Percentiles rank a stretch among this genome's conserved stretches.
Evolutionary conservation across 352 stramenopile species (phyloP).

Genomic region (Pythium insidiosum): DNA sequence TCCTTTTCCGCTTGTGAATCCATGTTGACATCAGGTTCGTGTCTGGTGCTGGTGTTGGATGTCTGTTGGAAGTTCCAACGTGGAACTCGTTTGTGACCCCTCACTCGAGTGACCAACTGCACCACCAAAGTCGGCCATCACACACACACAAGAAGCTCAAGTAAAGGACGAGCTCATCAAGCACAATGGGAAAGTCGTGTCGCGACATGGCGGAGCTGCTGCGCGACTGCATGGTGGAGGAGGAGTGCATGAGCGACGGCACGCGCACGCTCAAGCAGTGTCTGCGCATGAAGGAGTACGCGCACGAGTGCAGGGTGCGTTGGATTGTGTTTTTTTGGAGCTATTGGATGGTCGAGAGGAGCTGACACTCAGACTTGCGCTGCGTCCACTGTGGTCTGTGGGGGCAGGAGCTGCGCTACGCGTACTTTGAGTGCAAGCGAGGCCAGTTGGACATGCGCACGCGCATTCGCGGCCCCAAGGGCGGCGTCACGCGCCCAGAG

Average conservation of each 20-base stretch:
- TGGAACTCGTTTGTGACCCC: no score
- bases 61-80: no score
- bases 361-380: no score
- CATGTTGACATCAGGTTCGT: no score
- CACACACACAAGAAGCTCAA: neutral
- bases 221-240: conserved; percentile 69
- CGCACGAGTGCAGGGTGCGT: conserved; percentile 62
- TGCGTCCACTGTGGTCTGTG: no score
- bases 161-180: conserved; percentile 7
- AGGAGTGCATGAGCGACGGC: conserved; percentile 75
- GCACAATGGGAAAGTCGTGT: conserved; percentile 84
- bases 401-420: conserved; percentile 63
- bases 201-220: conserved; percentile 75
- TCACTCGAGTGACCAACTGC: no score
- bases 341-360: neutral
- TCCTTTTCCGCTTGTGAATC: no score
- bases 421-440: conserved; percentile 84
- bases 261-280: conserved; percentile 70
- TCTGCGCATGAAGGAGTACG: conserved; percentile 54
- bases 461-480: conserved; percentile 69
- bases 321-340: neutral
- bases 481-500: conserved; percentile 44
- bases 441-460: conserved; percentile 82
- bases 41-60: no score
- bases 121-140: no score